Base-by-base conservation (phyloP, 2,329 filamentous ascomycete species). In the Berkeleyomyces basicola region DNA sequence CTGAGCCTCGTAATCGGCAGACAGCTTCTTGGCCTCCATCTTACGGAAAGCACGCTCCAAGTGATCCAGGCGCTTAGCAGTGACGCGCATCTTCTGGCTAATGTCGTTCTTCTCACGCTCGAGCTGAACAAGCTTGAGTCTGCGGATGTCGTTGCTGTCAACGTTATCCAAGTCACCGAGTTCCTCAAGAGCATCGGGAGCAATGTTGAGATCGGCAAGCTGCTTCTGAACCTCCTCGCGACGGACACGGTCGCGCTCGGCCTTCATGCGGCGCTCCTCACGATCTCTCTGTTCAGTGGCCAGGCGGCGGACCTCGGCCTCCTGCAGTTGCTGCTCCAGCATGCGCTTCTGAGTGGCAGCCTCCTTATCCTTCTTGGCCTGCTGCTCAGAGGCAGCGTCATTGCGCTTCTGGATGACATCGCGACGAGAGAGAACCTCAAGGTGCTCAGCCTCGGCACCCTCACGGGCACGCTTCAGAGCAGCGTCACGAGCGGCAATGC, bases 51-150 rank as follows among this genome's bases (percentile, higher is more conserved):
- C 93, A 77, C 93, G 88, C 79, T 99, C 93, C 69, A 99, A 78
- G 76, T 99, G 92, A 72, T 99, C 93, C 70, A 96, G 88, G 67
- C 93, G 87, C 83, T 96, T 97, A 73, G 87, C 90, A 65, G 91
- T 95, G 69, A 95, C 84, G 69, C 90, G 86, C 61, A 97, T 83
- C 72, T 88, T 90, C 76, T 96, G 90, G 67, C 88, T 89, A 68
- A 96, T 85, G 71, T 93, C 90, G 71, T 92, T 95, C 86, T 97
- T 99, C 79, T 97, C 93, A 69, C 92, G 91, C 77, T 97, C 93
- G 9, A 99, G 83, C 75, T 96, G 92, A 65, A 89, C 87, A 64
- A 99, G 82, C 80, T 97, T 97, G 77, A 99, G 87, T 68, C 88
- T 87, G 72, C 93, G 91, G 69, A 99, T 88, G 67, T 87, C 86